A percentile compares a stretch with the other conserved stretches of the same genome.
These are phyloP conservation scores for Cicer bijugum DNA, from an alignment of 306 rosid species.

Conservation along the genomic window DNA sequence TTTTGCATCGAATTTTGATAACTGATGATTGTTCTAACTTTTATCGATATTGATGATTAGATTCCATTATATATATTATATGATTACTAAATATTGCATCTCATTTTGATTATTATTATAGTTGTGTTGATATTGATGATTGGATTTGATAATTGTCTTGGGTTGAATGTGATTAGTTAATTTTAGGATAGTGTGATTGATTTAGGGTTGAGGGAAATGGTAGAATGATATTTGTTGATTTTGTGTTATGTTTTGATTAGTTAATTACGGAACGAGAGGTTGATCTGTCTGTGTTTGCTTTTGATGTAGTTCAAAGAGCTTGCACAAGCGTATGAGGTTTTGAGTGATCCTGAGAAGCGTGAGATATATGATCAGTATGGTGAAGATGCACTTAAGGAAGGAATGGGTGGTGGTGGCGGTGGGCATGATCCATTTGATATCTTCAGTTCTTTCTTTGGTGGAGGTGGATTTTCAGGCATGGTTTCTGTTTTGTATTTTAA, in stretches of 20 bases:
- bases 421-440: constrained; percentile 86
- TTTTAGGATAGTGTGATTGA: constrained; percentile 1
- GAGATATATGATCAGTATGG: constrained; percentile 85
- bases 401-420: constrained; percentile 69
- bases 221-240: not conserved
- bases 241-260: not conserved
- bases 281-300: not conserved
- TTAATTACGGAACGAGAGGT: not conserved
- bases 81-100: not conserved
- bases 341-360: constrained; percentile 89
- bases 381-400: constrained; percentile 94
- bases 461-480: constrained; percentile 54
- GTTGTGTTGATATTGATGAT: not conserved
- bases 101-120: not conserved
- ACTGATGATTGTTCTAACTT: not conserved
- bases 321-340: constrained; percentile 85
- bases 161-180: not conserved
- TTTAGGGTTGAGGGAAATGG: not conserved
- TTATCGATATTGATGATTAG: not conserved
- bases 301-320: constrained; percentile 75
- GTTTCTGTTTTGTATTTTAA: not conserved
- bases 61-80: not conserved
- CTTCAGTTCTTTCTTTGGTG: constrained; percentile 77
- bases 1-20: not conserved
- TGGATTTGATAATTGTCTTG: not conserved